Evolutionary conservation across 169 alveolate species (phyloP).

Genomic region (Hepatocystis sp.): DNA sequence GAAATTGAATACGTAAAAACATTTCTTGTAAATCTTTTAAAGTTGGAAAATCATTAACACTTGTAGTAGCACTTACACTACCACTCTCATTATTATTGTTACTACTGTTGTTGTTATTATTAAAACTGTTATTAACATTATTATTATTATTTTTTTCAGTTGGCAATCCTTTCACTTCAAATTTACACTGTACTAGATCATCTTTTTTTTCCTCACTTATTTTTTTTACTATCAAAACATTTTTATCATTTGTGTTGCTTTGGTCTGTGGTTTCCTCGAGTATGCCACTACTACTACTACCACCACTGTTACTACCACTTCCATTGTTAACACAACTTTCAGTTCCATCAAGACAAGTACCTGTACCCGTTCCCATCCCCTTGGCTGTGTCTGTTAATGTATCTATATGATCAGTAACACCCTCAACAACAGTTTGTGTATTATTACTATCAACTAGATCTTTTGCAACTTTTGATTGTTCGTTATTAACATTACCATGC

Average conservation of each 20-base stretch:
- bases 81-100: neutral
- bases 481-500: too few relatives aligned
- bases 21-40: conserved; percentile 72
- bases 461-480: too few relatives aligned
- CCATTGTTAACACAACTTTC: neutral
- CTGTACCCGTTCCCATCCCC: too few relatives aligned
- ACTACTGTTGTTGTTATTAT: neutral
- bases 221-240: neutral
- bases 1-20: conserved; percentile 72
- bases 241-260: too few relatives aligned
- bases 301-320: neutral
- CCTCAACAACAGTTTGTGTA: too few relatives aligned
- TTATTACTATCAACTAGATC: too few relatives aligned
- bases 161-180: too few relatives aligned
- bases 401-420: too few relatives aligned
- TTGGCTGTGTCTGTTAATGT: too few relatives aligned
- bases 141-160: conserved; percentile 2
- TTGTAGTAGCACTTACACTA: too few relatives aligned
- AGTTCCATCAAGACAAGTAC: too few relatives aligned
- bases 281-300: neutral
- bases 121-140: neutral
- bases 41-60: conserved; percentile 55
- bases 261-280: neutral
- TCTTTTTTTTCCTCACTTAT: neutral
- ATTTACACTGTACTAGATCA: too few relatives aligned